Percentiles rank a stretch among this genome's conserved stretches.
These are phyloP conservation scores for Limnanthes douglasii DNA, from an alignment of 345 rosid species.

Conservation along the genomic window DNA sequence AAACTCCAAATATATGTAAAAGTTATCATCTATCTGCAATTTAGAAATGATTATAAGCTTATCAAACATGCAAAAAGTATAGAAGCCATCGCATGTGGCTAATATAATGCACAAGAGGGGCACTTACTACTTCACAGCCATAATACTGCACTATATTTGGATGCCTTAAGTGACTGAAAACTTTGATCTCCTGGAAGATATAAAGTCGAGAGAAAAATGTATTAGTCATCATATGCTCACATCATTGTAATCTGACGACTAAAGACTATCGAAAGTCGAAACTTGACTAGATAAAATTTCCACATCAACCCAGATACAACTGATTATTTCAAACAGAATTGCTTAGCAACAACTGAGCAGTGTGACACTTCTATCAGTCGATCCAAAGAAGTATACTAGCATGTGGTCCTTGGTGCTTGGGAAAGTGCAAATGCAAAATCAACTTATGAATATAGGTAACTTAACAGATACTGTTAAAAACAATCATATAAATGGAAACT, in stretches of 20 bases:
- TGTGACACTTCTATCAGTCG: no score
- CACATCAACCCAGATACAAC: no score
- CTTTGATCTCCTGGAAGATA: conserved; percentile 39
- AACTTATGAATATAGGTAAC: no score
- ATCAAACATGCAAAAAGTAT: conserved; percentile 4
- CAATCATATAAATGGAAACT: background rate
- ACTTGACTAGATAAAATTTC: no score
- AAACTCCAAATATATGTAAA: conserved; percentile 50
- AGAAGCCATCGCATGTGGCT: background rate
- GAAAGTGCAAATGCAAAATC: no score
- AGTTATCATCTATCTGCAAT: conserved; percentile 45
- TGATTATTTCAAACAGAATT: no score
- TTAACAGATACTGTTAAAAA: background rate
- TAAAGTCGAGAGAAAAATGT: no score
- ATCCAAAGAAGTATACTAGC: background rate
- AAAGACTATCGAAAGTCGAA: background rate
- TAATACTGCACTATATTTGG: conserved; percentile 66
- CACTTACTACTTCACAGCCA: conserved; percentile 49
- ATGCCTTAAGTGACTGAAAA: conserved; percentile 31
- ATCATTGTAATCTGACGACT: background rate
- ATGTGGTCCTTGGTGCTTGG: background rate
- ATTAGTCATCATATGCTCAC: no score
- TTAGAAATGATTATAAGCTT: conserved; percentile 1
- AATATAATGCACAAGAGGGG: background rate
- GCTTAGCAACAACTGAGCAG: no score